Evolutionary conservation across 371 early-diverging fungal species (phyloP).

Genomic region (Actinomortierella wolfii): DNA sequence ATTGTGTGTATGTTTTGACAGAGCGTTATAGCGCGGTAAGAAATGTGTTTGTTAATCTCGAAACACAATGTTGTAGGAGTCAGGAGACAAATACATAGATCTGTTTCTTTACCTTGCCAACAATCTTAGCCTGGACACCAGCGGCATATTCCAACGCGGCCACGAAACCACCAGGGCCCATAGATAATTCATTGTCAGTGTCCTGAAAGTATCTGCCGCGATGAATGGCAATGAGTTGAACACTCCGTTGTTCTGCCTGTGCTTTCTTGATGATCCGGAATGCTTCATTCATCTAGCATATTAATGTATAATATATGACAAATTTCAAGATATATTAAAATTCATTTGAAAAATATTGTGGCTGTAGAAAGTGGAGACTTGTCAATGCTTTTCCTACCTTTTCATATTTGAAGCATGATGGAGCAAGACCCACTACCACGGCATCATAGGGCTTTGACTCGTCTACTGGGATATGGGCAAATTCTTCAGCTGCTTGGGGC

Average conservation of each 20-base stretch:
- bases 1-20: background rate
- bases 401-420: constrained; percentile 74
- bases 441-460: constrained; percentile 64
- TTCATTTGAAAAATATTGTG: no score
- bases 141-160: constrained; percentile 81
- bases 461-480: constrained; percentile 53
- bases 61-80: background rate
- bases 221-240: constrained; percentile 77
- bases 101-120: constrained; percentile 74
- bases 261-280: constrained; percentile 61
- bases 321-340: no score
- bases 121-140: constrained; percentile 65
- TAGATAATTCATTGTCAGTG: constrained; percentile 60
- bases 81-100: background rate
- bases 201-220: constrained; percentile 78
- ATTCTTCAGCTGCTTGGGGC: constrained; percentile 73
- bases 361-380: no score
- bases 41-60: background rate
- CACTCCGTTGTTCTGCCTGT: constrained; percentile 23
- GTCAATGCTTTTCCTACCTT: constrained; percentile 39
- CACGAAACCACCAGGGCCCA: constrained; percentile 91
- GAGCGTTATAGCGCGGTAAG: no score
- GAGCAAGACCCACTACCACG: constrained; percentile 84
- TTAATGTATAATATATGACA: no score
- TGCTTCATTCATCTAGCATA: constrained; percentile 43